Evolutionary conservation across 805 yeast genomes (phyloP).

Genomic region (Scheffersomyces stipitis): DNA sequence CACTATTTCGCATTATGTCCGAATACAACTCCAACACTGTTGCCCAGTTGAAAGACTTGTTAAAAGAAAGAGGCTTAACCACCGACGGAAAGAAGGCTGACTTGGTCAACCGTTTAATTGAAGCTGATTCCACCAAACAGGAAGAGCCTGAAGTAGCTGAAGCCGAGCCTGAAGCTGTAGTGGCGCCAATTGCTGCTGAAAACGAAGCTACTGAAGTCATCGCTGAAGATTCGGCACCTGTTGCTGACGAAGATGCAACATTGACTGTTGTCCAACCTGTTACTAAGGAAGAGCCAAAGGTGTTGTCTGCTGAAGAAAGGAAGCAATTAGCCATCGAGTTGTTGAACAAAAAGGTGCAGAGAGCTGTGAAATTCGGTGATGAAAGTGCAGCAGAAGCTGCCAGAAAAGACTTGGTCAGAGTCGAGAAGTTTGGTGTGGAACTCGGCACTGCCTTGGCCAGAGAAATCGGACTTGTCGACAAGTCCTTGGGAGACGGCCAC

Average conservation of each 20-base stretch:
- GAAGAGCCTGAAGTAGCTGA: conserved; percentile 15
- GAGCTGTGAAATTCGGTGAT: conserved; percentile 79
- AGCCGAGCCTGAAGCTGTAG: conserved; percentile 12
- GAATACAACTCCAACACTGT: conserved; percentile 70
- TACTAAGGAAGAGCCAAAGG: conserved; percentile 27
- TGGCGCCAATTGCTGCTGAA: conserved; percentile 14
- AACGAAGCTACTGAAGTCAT: conserved; percentile 9
- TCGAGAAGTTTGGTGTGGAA: conserved; percentile 83
- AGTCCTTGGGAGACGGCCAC: conserved; percentile 25
- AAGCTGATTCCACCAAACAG: conserved; percentile 43
- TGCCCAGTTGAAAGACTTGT: conserved; percentile 76
- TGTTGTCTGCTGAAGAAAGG: conserved; percentile 65
- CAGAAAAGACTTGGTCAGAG: conserved; percentile 63
- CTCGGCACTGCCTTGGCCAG: conserved; percentile 62
- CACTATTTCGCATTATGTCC: too few relatives aligned
- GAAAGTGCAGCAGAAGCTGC: conserved; percentile 56
- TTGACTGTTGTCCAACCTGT: conserved; percentile 15
- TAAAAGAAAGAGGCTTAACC: conserved; percentile 67
- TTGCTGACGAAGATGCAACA: conserved; percentile 10
- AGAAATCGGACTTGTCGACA: conserved; percentile 59
- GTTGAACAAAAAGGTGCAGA: conserved; percentile 61
- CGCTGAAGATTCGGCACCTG: conserved; percentile 12
- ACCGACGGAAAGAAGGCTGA: conserved; percentile 81
- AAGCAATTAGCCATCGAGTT: conserved; percentile 67
- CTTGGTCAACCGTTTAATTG: conserved; percentile 62